Base-by-base conservation (phyloP, 257 asterid species). In the Apocynum venetum region DNA sequence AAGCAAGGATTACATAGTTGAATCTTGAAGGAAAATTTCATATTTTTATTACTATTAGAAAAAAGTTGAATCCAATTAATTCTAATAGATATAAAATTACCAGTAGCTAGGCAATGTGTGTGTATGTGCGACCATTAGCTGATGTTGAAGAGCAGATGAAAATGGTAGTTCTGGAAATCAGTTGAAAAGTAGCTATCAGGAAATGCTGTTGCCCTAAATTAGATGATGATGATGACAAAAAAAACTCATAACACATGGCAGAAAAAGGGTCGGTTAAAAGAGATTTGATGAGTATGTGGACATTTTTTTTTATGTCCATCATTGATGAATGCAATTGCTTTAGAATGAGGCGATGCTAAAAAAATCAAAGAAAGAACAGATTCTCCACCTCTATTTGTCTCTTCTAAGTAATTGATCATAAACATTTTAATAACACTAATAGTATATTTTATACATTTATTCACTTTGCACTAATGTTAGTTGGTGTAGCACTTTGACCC, bases 351-450 rank as follows among this genome's bases (percentile, higher is more conserved):
- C 44, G 65, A 57, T 77, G 70, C 67, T 44, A 77, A 48, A 41
- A 75, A 78, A 80, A 8, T 44, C 64, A 77, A 48, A 64, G 17
- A 15, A 53, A 43, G 57, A 56, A 73, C 52, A 61, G 76, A 81
- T 77, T 55, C 41, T 57, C 79, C 86, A 87, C 85, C 81, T 75
- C 43, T 70, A 36, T 83, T 86, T 86, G 92, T 88, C 88, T 52
- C 70, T 79, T 73, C 86, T 53, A 77, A 84, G 63, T 72, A 64
- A 40, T 66, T 72, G 71, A 40, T 66, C 56, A 51, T 10, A 19
- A 53, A 11, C 44, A 40, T 52, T 60, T 14, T 63, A 31, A 12
- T 47, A 46, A n/a, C n/a, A n/a, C n/a, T 47, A 25, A 71, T 51
- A n/a, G n/a, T 41, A 44, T 43, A 43, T 15, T 9, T 66, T 67